Base-by-base conservation (phyloP, 768 basidiomycete genomes). In the Boletus patriciae region DNA sequence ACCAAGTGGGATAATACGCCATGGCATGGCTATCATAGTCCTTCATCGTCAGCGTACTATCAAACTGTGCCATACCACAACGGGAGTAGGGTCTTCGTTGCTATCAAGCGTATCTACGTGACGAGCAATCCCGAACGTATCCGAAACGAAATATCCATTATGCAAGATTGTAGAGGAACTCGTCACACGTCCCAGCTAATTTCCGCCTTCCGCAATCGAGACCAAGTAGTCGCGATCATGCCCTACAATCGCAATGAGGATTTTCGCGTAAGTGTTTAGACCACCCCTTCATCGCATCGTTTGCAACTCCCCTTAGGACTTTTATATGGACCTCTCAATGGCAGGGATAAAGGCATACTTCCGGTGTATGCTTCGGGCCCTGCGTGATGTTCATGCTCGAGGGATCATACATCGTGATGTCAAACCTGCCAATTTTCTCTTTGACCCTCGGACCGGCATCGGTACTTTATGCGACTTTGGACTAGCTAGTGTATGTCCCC, bases 351-450 rank as follows among this genome's bases (percentile, higher is more conserved):
- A 89, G 67, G 76, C 83, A 43, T 99, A 98, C 74, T 86, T 98
- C 63, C 84, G 89, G 36, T 94, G 91, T 68, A 84, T 99, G 73
- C 86, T 98, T 70, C 88, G 91, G 42, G 95, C 92, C 3, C 73
- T 98, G 52, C 84, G 89, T 46, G 94, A 96, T 66, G 88, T 94
- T 25, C 95, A 98, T 69, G 76, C 84, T 12, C 80, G 94, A 51
- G 83, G 83, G 6, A 88, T 98, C 65, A 91, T 98, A 50, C 96
- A 98, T 71, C 91, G 96, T 44, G 96, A 98, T 72, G 92, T 98
- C 64, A 98, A 98, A 69, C 95, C 96, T 21, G 96, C 95, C 57
- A 98, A 98, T 71, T 98, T 98, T 70, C 80, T 98, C 36, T 98
- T 88, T 70, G 92, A 98, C 70, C 87, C 92, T 37, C 82, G 80